phyloP scores from a whole-genome alignment of 495 filamentous ascomycete genomes.

The Penicillium psychrofluorescens region DNA sequence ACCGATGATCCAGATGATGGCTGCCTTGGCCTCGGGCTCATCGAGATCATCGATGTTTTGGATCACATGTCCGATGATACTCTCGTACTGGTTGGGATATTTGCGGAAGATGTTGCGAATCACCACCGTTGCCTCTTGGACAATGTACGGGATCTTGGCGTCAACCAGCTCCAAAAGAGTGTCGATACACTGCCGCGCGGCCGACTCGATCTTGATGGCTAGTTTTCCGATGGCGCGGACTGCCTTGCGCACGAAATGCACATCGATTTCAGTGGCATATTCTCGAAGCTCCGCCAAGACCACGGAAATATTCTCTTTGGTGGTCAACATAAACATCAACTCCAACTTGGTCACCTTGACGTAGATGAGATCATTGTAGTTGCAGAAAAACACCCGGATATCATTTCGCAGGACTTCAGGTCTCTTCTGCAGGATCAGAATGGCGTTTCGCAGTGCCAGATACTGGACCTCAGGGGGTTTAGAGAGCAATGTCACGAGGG shows the following conservation, averaged over 20 bases:
- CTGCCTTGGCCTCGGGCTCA: conserved; percentile 97
- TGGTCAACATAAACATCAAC: conserved; percentile 98
- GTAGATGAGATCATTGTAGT: conserved; percentile 99
- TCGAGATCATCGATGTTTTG: conserved; percentile 95
- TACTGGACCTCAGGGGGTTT: conserved; percentile 98
- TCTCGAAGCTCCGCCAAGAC: conserved; percentile 92
- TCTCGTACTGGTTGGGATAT: conserved; percentile 97
- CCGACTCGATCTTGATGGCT: conserved; percentile 97
- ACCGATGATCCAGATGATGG: conserved; percentile 99
- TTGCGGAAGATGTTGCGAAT: conserved; percentile 99
- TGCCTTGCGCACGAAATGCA: conserved; percentile 96
- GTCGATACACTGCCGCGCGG: conserved; percentile 84
- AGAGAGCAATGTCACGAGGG: conserved; percentile 87
- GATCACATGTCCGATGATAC: conserved; percentile 90
- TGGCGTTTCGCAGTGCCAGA: conserved; percentile 85
- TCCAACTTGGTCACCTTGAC: conserved; percentile 99
- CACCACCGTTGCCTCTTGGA: conserved; percentile 98
- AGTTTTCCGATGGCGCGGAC: conserved; percentile 97
- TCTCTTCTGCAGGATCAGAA: conserved; percentile 86
- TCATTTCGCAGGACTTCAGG: conserved; percentile 95
- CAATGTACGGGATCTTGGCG: conserved; percentile 99
- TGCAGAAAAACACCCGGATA: conserved; percentile 98
- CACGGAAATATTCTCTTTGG: conserved; percentile 90
- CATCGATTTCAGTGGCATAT: conserved; percentile 96
- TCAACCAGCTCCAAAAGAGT: conserved; percentile 87